Conservation (phyloP, 768 basidiomycete species). For the Collybiopsis confluens region DNA sequence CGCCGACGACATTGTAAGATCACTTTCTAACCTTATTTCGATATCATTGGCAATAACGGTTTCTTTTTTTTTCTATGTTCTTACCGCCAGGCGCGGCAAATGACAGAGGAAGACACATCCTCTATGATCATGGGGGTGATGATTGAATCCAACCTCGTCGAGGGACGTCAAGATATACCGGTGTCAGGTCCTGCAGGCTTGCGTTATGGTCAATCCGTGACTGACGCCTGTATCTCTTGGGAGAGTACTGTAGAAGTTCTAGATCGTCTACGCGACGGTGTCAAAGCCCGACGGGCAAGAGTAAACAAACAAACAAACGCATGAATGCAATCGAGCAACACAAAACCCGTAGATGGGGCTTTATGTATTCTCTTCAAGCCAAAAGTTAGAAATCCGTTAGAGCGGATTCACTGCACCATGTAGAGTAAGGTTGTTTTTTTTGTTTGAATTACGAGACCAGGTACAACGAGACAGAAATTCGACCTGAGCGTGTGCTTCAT, state of each 20-base stretch:
- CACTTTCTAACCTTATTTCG: neutral
- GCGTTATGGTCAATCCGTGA: constrained; percentile 82
- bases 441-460: too few relatives aligned
- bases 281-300: constrained; percentile 39
- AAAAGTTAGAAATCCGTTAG: too few relatives aligned
- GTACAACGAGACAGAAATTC: too few relatives aligned
- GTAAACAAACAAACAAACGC: neutral
- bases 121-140: constrained; percentile 85
- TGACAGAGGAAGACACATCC: constrained; percentile 68
- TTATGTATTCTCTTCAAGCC: too few relatives aligned
- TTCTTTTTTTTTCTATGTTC: constrained; percentile 9
- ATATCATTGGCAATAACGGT: neutral
- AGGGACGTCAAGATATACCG: constrained; percentile 85
- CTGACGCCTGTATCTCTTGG: constrained; percentile 91
- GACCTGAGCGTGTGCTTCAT: too few relatives aligned
- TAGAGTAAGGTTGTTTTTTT: too few relatives aligned
- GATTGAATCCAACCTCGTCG: constrained; percentile 89
- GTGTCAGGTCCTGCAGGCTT: constrained; percentile 64
- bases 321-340: neutral
- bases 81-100: constrained; percentile 57
- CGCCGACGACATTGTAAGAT: constrained; percentile 80
- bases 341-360: too few relatives aligned
- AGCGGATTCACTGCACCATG: too few relatives aligned
- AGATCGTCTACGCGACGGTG: constrained; percentile 83
- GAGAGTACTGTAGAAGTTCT: constrained; percentile 78